Base-by-base conservation (phyloP, 352 stramenopile genomes). In the Globisporangium middletonii region DNA sequence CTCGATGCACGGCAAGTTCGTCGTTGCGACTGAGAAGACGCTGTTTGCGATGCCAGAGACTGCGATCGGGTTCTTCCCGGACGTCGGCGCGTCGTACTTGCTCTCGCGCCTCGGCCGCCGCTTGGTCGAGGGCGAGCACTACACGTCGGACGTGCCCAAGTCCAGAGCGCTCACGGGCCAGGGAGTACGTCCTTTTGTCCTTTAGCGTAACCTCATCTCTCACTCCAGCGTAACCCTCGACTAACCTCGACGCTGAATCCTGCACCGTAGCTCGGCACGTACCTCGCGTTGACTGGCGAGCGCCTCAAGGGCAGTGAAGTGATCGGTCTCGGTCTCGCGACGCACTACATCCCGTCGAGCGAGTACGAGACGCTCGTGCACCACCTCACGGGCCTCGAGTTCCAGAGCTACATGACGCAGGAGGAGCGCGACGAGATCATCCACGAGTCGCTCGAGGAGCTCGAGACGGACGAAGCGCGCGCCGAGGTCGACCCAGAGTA, bases 1-100 rank as follows among this genome's bases (percentile, higher is more conserved):
- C 35, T 98, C 93, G 13, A 89, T 99, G 64, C 93, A 99, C 77
- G 96, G 96, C 58, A 94, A 94, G 62, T 98, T 98, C 64, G 79
- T 98, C 16, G 79, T 99, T 19, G 94, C 96, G 8, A 99, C 97
- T 1, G 94, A 99, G 73, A 94, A 97, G 67, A 98, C 96, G 45
- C 33, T 98, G 1, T 99, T 99, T 68, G 93, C 96, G n/a, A 99
- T 99, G 97, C 97, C 97, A 7, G 97, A 99, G 83, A 98, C 88
- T 12, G 94, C 87, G 8, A 98, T 99, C 64, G 97, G 97, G 7
- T 94, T 99, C 54, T 98, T 99, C 68, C 97, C 97, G 11, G 97
- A 99, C 74, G 96, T 99, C 30, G 97, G 97, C 41, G 88, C 73
- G 6, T 96, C 89, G 44, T 89, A 97, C 69, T 68, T 98, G 64